Evolutionary conservation across 2,329 filamentous ascomycete genomes (phyloP).

Genomic region (Tolypocladium endophyticum): DNA sequence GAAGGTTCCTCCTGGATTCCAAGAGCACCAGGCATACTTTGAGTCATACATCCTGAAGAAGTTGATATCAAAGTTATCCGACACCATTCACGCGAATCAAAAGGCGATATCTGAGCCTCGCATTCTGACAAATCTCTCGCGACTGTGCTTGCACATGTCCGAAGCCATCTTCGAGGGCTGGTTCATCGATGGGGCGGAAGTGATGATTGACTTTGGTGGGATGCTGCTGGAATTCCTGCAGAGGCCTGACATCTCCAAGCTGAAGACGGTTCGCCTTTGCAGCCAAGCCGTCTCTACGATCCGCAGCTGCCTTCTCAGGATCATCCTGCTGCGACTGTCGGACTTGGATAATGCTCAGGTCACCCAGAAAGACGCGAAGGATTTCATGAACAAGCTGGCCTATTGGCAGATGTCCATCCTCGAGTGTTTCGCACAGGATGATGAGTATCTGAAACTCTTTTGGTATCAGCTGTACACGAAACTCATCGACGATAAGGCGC

Average conservation of each 20-base stretch:
- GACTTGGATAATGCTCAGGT: slow-evolving; percentile 61
- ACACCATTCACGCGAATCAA: slow-evolving; percentile 59
- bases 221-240: slow-evolving; percentile 82
- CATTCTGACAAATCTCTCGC: slow-evolving; percentile 75
- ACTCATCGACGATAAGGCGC: slow-evolving; percentile 58
- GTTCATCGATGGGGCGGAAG: slow-evolving; percentile 82
- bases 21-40: slow-evolving; percentile 92
- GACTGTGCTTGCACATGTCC: slow-evolving; percentile 69
- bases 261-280: slow-evolving; percentile 88
- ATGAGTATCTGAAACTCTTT: slow-evolving; percentile 73
- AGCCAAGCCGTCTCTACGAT: slow-evolving; percentile 71
- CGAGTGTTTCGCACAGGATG: slow-evolving; percentile 63
- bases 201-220: slow-evolving; percentile 76
- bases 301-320: slow-evolving; percentile 64
- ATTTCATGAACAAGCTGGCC: slow-evolving; percentile 73
- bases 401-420: slow-evolving; percentile 96
- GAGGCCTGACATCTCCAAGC: slow-evolving; percentile 64
- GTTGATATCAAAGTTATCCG: slow-evolving; percentile 60
- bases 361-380: slow-evolving; percentile 50
- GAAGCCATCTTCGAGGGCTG: slow-evolving; percentile 94
- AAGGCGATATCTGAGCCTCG: slow-evolving; percentile 69
- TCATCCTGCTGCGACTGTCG: slow-evolving; percentile 72
- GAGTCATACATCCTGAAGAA: slow-evolving; percentile 79
- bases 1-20: slow-evolving; percentile 83
- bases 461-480: slow-evolving; percentile 92